Conservation (phyloP, 768 basidiomycete genomes). For the Kwoniella dejecticola region DNA sequence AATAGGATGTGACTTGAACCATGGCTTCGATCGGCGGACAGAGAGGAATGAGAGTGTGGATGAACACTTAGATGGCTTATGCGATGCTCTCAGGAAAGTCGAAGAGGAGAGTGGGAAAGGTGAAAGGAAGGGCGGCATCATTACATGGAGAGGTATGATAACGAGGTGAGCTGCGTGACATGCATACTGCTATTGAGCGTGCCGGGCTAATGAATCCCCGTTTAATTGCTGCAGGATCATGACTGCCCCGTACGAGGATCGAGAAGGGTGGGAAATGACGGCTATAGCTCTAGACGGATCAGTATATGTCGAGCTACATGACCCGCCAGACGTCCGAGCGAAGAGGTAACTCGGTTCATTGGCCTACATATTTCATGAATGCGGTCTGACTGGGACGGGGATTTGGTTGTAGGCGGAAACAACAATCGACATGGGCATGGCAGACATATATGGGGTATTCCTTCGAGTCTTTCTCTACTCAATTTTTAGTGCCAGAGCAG, state of each 20-base stretch:
- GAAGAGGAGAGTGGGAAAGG: constrained; percentile 12
- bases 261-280: constrained; percentile 55
- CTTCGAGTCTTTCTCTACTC: constrained; percentile 54
- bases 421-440: constrained; percentile 40
- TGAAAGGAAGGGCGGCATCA: constrained; percentile 43
- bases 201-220: not conserved
- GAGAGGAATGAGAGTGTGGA: constrained; percentile 50
- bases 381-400: not conserved
- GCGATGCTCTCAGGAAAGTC: constrained; percentile 36
- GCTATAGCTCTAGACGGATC: constrained; percentile 50
- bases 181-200: not conserved
- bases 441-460: constrained; percentile 53
- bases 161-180: constrained; percentile 44
- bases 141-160: constrained; percentile 56
- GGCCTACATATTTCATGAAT: not conserved
- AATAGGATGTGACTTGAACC: constrained; percentile 48
- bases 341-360: constrained; percentile 24
- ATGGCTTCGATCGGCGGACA: constrained; percentile 46
- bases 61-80: constrained; percentile 54
- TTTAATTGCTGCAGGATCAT: constrained; percentile 36
- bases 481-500: constrained; percentile 4
- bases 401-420: constrained; percentile 22
- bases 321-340: constrained; percentile 35
- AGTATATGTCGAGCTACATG: constrained; percentile 53
- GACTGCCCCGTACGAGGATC: constrained; percentile 53